Base-by-base conservation (phyloP, 352 stramenopile species). In the Albugo laibachii region DNA sequence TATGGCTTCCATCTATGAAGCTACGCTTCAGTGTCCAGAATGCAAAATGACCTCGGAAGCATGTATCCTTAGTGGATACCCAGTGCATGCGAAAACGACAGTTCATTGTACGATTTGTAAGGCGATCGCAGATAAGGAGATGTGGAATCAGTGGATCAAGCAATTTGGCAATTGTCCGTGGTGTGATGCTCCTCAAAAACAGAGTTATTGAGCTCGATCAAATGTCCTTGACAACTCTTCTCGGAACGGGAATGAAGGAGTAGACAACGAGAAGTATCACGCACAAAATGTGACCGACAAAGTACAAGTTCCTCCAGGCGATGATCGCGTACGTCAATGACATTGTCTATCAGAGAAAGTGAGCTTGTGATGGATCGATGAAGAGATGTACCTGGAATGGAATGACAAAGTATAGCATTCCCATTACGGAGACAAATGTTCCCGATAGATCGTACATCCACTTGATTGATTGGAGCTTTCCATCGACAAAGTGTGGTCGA, bases 21-120 rank as follows among this genome's bases (percentile, higher is more conserved):
- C 64, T 1, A 66, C 64, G 14, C 58, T 92, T 18, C 61, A 83
- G 51, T 88, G 77, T 39, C 48, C 70, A 8, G 79, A 81, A 48
- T 94, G 70, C 56, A 83, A 84, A 49, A 75, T 63, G 39, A 58
- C 65, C 20, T 73, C 62, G 31, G 72, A 89, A 47, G 75, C 75
- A 41, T 96, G 85, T 48, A 91, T 95, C 47, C 70, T 95, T 49
- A 96, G 86, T 5, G 85, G 88, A 13, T 94, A 87, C 49, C 85
- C 87, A 0, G 77, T 96, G 21, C 63, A 62, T 4, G 58, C 80
- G 41, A 91, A 85, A 64, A 83, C 69, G 45, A 88, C 80, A 10
- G 71, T 94, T 38, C 83, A 86, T 62, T 96, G 66, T 57, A 81
- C 73, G 48, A 92, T 66, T 19, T 93, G 80, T 62, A 84, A 91